Base-by-base conservation (phyloP, 129 eudicot genomes). In the Gnaphalium uliginosum region DNA sequence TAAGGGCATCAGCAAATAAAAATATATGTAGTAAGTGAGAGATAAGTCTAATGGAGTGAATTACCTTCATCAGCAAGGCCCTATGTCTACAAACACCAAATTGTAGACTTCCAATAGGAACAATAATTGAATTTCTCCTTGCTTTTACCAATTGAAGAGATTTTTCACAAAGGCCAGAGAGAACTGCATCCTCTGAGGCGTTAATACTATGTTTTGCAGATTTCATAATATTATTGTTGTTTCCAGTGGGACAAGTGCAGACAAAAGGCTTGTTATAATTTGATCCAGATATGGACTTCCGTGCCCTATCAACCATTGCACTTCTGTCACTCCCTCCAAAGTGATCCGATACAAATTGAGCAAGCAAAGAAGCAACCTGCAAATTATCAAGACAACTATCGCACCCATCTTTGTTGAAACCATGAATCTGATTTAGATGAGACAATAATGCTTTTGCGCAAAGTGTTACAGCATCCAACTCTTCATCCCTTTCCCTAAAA, bases 71-170 rank as follows among this genome's bases (percentile, higher is more conserved):
- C 62, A 94, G 97, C 82, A 94, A 54, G 25, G 99, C 89, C 35
- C 99, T 87, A 76, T 94, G 99, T 74, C 99, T 80, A 76, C 99
- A 94, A 64, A 94, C 93, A 84, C 99, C 99, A 79, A 87, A 87
- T 48, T 92, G 96, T 54, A 94, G 78, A 41, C 78, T 74, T 77
- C 99, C 99, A 69, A 94, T 82, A 67, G 99, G 99, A 65, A 94
- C 94, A 37, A 91, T 79, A 54, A 82, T 35, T 14, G 99, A 94
- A 50, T 90, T 86, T 60, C 74, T 74, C 33, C 89, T 89, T 57
- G 86, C 86, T 83, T 94, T 94, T 61, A 89, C 51, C 54, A 83
- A 74, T 37, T 66, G 87, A 50, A 94, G 89, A 79, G 97, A 85
- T 58, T 72, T 91, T 81, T 94, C 99, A 81, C 99, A 91, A 8